Percentiles rank a stretch among this genome's conserved stretches.
These are phyloP conservation scores for Irpex sp. DNA, from an alignment of 1,284 basidiomycete species.

Conservation along the genomic window DNA sequence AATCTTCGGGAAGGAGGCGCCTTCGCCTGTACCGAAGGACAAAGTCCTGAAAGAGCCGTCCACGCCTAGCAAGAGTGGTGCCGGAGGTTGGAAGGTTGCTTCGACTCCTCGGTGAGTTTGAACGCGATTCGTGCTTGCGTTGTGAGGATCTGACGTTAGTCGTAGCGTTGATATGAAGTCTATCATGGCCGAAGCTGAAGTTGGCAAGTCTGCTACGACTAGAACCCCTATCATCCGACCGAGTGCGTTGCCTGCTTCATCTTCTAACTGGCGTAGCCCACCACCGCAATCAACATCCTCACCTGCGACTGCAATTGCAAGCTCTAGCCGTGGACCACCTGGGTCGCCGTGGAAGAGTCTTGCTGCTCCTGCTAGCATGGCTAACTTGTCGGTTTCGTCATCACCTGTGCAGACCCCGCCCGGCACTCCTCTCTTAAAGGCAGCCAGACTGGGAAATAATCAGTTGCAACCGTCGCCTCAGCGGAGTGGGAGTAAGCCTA, in stretches of 20 bases:
- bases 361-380: neutral
- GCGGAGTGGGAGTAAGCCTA: neutral
- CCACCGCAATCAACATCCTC: neutral
- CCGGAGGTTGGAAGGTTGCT: conserved; percentile 35
- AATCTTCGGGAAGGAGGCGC: conserved; percentile 10
- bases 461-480: neutral
- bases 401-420: conserved; percentile 8
- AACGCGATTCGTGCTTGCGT: conserved; percentile 19
- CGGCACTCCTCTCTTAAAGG: conserved; percentile 5
- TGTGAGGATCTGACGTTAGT: neutral
- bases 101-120: conserved; percentile 33
- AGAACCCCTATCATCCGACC: conserved; percentile 5
- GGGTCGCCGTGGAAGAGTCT: conserved; percentile 12
- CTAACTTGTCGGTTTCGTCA: neutral
- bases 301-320: neutral
- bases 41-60: neutral
- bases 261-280: conserved; percentile 13
- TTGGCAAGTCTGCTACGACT: conserved; percentile 16
- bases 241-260: neutral
- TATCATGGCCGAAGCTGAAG: conserved; percentile 80
- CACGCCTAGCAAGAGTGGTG: conserved; percentile 6
- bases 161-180: conserved; percentile 76
- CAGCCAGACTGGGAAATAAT: neutral
- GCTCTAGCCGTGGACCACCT: neutral
- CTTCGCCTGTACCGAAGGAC: conserved; percentile 2